Conservation (phyloP, 176 grass and related monocot genomes). For the barley (Hordeum vulgare) region MorexV3_pseudomolecules_assembly NC_058519.1:545222325-545222824, state of each 20-base stretch:
- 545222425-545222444: slow-evolving; percentile 85
- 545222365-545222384: slow-evolving; percentile 43
- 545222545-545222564: background rate
- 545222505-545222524: background rate
- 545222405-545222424: slow-evolving; percentile 84
- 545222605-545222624: too few species aligned
- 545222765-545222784: too few species aligned
- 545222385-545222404: background rate
- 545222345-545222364: slow-evolving; percentile 77
- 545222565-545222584: background rate
- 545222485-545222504: background rate
- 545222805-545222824: too few species aligned
- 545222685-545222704: too few species aligned
- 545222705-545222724: too few species aligned
- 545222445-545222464: slow-evolving; percentile 76
- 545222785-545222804: too few species aligned
- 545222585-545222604: too few species aligned
- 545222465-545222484: slow-evolving; percentile 91
- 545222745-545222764: too few species aligned
- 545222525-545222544: background rate
- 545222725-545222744: too few species aligned
- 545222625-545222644: too few species aligned
- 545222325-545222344: slow-evolving; percentile 74
- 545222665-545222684: too few species aligned
- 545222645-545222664: too few species aligned